Evolutionary conservation across 2,329 filamentous ascomycete genomes (phyloP), one percentile per base, ranked within the genome.

Genomic region (Claviceps cyperi): DNA sequence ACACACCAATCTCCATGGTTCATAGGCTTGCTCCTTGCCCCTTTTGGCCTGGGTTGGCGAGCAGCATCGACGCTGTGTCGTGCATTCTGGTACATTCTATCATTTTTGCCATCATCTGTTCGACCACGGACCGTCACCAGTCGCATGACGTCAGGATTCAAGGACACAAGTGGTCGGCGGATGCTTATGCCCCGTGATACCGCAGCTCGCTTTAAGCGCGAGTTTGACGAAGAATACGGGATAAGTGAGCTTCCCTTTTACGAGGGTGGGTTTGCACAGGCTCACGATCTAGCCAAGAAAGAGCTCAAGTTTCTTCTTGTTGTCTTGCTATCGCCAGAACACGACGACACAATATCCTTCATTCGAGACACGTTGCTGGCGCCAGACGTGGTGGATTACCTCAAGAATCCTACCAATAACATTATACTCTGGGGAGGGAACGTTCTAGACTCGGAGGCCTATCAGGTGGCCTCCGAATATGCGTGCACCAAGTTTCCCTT

Each of bases 201-300:
- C 1, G 89, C 91, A 0, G 83, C 86, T 24, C 76, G 92, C 35
- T 94, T 97, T 64, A 85, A 87, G 60, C 80, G 91, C 8, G 90
- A 97, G 59, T 95, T 98, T 57, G 89, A 95, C 59, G 92, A 98
- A 66, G 87, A 94, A 59, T 92, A 96, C 61, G 89, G 88, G 0
- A 68, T 73, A 17, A 78, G 81, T 46, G 73, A 72, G 4, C 68
- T 97, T 4, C 82, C 84, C 0, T 95, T 94, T 64, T 81, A 84
- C 57, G 90, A 96, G 61, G 85, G 84, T 48, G 89, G 91, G 4
- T 92, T 97, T 62, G 90, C 94, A 5, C 86, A 94, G 66, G 89
- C 90, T 0, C 80, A 95, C 54, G 92, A 98, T 61, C 69, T 83
- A 38, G 89, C 91, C 5, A 96, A 97, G 70, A 83, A 81, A 57